phyloP scores from a whole-genome alignment of 2,329 filamentous ascomycete genomes.

The Orbilia brochopaga region DNA sequence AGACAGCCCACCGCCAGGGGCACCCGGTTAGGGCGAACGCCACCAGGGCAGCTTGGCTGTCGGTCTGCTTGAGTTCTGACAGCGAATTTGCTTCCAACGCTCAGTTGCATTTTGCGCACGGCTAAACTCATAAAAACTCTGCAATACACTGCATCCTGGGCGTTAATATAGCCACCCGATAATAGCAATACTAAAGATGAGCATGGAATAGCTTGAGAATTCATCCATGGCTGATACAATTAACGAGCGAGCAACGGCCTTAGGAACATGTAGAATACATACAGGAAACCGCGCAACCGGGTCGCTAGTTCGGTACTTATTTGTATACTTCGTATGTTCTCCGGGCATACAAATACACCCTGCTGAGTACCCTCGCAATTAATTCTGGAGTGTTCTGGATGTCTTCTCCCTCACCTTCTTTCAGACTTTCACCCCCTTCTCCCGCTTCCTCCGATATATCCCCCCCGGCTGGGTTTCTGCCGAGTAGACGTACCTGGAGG shows the following conservation, averaged over 20 bases:
- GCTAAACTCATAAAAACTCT: slow-evolving; percentile 21
- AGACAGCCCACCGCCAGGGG: slow-evolving; percentile 20
- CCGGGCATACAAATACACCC: too few species aligned
- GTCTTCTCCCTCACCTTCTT: too few species aligned
- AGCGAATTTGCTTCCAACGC: neutral
- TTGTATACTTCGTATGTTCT: too few species aligned
- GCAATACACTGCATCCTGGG: slow-evolving; percentile 8
- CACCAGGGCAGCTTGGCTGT: slow-evolving; percentile 15
- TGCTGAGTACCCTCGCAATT: too few species aligned
- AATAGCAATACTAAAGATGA: slow-evolving; percentile 6
- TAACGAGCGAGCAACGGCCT: too few species aligned
- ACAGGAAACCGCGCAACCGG: slow-evolving; percentile 15
- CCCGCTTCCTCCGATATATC: neutral
- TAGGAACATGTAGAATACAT: neutral
- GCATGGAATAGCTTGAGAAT: too few species aligned
- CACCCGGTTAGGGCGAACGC: slow-evolving; percentile 22
- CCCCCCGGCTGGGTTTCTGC: neutral
- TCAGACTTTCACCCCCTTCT: neutral
- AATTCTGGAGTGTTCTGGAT: too few species aligned
- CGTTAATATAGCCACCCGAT: slow-evolving; percentile 19
- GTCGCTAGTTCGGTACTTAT: neutral
- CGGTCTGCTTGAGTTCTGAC: too few species aligned
- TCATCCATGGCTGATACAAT: too few species aligned
- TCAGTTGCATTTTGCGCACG: slow-evolving; percentile 16
- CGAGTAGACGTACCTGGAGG: neutral